Base-by-base conservation (phyloP, 129 eudicot species). In the Flaveria brownii region DNA sequence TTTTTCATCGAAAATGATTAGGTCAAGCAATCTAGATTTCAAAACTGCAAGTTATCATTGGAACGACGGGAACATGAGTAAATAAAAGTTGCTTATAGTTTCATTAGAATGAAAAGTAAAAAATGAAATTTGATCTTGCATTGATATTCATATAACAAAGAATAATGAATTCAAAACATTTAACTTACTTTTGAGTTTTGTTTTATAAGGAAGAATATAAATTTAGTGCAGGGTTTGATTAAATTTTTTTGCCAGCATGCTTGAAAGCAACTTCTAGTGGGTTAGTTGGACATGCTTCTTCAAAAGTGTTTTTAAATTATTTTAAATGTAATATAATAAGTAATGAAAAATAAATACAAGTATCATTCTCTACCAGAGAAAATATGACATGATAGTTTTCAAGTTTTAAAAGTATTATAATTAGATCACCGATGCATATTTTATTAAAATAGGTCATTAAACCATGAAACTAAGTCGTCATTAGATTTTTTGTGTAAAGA, bases 241-340 rank as follows among this genome's bases (percentile, higher is more conserved):
- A 26, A 74, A 56, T 36, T 61, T 74, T 22, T 11, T 70, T 66
- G 70, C 39, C 84, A 74, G 76, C 80, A 36, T 72, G 69, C 36
- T 55, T 80, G 84, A 80, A 74, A 74, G 84, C 76, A 80, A 74
- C 55, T 43, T 56, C 8, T 57, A 80, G 84, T 80, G 84, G 84
- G 74, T 68, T 80, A 80, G 84, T 80, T 80, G 84, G 71, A 72
- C 76, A 80, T 67, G 70, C 80, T 75, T 71, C 65, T 78, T 71
- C 42, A 33, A 47, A 78, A 78, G 66, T 33, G 46, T 14, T 46
- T 18, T 0, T 33, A 14, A 57, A 43, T 26, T 72, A 72, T 50
- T 51, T 67, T 41, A 61, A 61, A 78, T 46, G 71, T 36, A 59
- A 15, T 14, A 51, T 43, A 60, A 67, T 33, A 25, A 43, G 45